Evolutionary conservation across 345 rosid species (phyloP), one percentile per base, ranked within the genome.

Genomic region (Pistacia integerrima): DNA sequence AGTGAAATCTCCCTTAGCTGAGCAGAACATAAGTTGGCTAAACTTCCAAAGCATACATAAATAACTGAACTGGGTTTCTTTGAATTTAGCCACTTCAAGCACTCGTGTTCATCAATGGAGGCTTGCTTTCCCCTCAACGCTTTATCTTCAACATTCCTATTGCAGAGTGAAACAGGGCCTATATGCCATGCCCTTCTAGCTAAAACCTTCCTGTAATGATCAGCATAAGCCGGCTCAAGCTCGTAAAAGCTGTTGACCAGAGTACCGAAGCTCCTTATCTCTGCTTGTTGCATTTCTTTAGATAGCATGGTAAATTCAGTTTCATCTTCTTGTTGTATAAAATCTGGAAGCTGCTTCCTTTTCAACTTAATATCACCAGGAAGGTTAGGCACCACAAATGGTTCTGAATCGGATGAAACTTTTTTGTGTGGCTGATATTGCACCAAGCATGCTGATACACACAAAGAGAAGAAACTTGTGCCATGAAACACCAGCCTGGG

Each of bases 171-270:
- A 30, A 91, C 80, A 0, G 94, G 97, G 52, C 94, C 98, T 0
- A 92, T 70, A 64, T 70, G 63, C 93, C 96, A 88, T 16, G 94
- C 85, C n/a, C 73, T 83, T 68, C 80, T 83, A 7, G 87, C 89
- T 16, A 86, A 67, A 60, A 57, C 76, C 0, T 81, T 80, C 78
- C 76, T 78, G 69, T 78, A 88, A 44, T 76, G 73, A 48, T 89
- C 93, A 0, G 85, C 83, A 22, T 89, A 90, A 60, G 52, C 82
- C 0, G 87, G 85, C 69, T 93, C 95, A 2, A 93, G 94, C 87
- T 93, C 93, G 3, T 89, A 85, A 83, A 92, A 89, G 74, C 92
- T 92, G 78, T 92, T 94, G 69, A 90, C 74, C 71, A 92, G 25
- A 14, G 88, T 88, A 18, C 96, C 97, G 33, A 66, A 90, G 85